Percentiles rank a stretch among this genome's conserved stretches.
phyloP scores from a whole-genome alignment of 2,329 filamentous ascomycete genomes.

The Samsoniella hepiali region DNA sequence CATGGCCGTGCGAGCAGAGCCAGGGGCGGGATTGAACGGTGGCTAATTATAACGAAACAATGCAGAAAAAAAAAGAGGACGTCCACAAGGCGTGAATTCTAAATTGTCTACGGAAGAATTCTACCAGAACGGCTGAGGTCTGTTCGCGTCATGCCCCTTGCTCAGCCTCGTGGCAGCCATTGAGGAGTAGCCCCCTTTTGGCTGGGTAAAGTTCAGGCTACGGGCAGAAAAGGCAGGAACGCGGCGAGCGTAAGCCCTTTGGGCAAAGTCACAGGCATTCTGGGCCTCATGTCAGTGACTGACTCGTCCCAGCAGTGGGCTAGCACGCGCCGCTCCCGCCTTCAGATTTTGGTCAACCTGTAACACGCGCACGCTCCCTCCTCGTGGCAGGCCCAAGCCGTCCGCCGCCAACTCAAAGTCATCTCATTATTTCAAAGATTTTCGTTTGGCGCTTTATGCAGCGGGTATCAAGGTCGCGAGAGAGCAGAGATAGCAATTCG shows the following conservation, averaged over 20 bases:
- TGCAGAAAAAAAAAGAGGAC: not conserved
- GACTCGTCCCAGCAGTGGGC: not conserved
- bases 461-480: not conserved
- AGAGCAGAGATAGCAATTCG: not conserved
- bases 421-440: not conserved
- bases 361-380: slow-evolving; percentile 14
- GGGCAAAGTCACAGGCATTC: not conserved
- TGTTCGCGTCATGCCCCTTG: slow-evolving; percentile 5
- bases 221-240: not conserved
- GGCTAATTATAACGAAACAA: slow-evolving; percentile 2
- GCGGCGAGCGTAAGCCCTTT: not conserved
- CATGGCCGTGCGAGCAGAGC: not conserved
- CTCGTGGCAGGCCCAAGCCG: not conserved
- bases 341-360: slow-evolving; percentile 14
- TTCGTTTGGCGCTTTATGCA: not conserved
- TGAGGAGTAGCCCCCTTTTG: too few species aligned
- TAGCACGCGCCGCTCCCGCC: slow-evolving; percentile 10
- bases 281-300: not conserved
- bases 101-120: not conserved
- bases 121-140: slow-evolving; percentile 4
- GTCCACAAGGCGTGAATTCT: not conserved
- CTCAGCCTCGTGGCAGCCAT: slow-evolving; percentile 9
- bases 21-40: not conserved
- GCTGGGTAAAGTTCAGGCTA: slow-evolving; percentile 14
- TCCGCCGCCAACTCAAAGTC: not conserved